Conservation (phyloP, 1,284 basidiomycete genomes). For the Fomitopsis palustris region DNA sequence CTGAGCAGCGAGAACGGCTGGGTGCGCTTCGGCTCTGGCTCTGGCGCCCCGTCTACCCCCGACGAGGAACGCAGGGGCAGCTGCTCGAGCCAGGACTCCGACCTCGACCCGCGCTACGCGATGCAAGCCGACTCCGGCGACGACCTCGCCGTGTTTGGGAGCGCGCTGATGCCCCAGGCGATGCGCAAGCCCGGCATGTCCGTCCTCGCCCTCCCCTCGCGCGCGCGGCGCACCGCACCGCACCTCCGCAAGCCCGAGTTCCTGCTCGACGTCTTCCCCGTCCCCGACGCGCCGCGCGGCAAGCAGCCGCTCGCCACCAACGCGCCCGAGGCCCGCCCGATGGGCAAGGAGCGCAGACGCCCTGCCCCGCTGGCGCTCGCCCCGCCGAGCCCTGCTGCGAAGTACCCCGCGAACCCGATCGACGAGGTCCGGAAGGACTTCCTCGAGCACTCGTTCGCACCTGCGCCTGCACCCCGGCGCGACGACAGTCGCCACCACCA, state of each 20-base stretch:
- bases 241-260: constrained; percentile 32
- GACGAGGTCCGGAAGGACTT: constrained; percentile 25
- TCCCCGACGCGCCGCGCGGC: constrained; percentile 13
- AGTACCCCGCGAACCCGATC: constrained; percentile 27
- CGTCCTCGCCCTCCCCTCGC: constrained; percentile 29
- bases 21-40: constrained; percentile 26
- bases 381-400: constrained; percentile 24
- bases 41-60: constrained; percentile 9
- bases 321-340: constrained; percentile 8
- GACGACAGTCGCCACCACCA: neutral
- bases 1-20: constrained; percentile 23
- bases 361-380: constrained; percentile 27
- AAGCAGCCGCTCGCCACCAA: constrained; percentile 3
- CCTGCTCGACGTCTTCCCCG: constrained; percentile 29
- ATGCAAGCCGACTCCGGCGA: constrained; percentile 40
- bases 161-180: constrained; percentile 18
- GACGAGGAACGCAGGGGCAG: constrained; percentile 40
- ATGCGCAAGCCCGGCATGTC: constrained; percentile 28
- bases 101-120: constrained; percentile 46
- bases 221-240: constrained; percentile 28
- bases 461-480: constrained; percentile 11
- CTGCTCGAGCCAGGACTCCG: constrained; percentile 48
- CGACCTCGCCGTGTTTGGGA: constrained; percentile 31
- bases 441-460: constrained; percentile 27
- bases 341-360: constrained; percentile 20